Evolutionary conservation across 768 basidiomycete species (phyloP).

Genomic region (Tricholoma flavovirens): DNA sequence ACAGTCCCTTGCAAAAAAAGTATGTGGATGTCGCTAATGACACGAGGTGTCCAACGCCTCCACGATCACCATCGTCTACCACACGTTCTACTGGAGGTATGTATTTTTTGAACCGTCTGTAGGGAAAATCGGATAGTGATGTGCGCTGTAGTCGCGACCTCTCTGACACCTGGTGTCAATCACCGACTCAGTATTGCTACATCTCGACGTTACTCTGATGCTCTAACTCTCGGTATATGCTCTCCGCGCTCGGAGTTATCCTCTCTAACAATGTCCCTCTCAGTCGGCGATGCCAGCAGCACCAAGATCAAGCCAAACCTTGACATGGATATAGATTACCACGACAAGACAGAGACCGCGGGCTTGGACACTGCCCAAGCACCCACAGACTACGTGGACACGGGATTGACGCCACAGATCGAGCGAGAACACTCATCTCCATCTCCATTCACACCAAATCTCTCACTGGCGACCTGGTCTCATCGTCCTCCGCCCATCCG

Average conservation of each 20-base stretch:
- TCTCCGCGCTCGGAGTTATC: too few species aligned
- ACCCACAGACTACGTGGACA: not conserved
- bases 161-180: not conserved
- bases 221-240: not conserved
- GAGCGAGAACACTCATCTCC: not conserved
- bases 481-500: too few species aligned
- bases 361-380: not conserved
- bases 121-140: not conserved
- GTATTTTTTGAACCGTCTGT: not conserved
- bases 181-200: not conserved
- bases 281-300: conserved; percentile 1
- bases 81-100: not conserved
- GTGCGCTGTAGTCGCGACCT: not conserved
- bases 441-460: not conserved
- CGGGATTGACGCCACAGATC: not conserved
- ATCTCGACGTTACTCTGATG: conserved; percentile 1
- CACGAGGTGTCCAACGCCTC: conserved; percentile 1
- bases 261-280: not conserved
- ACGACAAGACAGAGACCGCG: not conserved
- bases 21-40: not conserved
- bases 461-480: not conserved
- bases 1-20: not conserved
- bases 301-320: not conserved
- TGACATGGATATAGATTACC: not conserved
- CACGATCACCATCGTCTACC: not conserved